Evolutionary conservation across 345 rosid species (phyloP), one percentile per base, ranked within the genome.

Genomic region (Balakata baccata): DNA sequence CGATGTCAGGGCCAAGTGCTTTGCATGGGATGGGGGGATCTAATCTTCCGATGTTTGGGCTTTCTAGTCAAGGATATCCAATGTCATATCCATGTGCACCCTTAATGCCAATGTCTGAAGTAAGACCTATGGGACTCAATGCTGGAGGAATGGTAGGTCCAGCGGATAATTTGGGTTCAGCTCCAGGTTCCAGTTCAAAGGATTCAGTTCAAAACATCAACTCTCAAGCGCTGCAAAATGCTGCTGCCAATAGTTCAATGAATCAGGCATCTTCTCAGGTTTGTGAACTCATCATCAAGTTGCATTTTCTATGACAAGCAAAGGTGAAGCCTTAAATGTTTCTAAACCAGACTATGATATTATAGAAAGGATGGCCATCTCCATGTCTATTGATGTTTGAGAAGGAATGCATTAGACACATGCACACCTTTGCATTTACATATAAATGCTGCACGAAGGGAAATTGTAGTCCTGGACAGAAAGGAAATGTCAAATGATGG

Each of bases 21-120:
- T 34, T 75, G 66, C 86, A 73, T 53, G 84, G 81, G 57, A 84
- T 82, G 82, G 76, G 77, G 39, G 84, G 84, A 71, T 70, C 85
- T 10, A 86, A 82, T 78, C 71, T 81, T 79, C 93, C 76, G 57
- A 69, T 82, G 78, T 80, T 76, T 58, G 81, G 87, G 75, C 56
- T 75, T 84, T 79, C 76, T 58, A 64, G 79, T 80, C 90, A 85
- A 75, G 89, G 87, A 57, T 59, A 81, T 72, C 91, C 89, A 59
- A 69, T 69, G 76, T 69, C 78, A 43, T 80, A 85, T 82, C 87
- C 80, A 16, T 74, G 63, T 70, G 69, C 82, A 68, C 81, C 87
- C 6, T 61, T 76, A 45, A 38, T 79, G 67, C 79, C 88, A 64
- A 67, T 83, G 63, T 64, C 84, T 0, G 86, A 85, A 61, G 84